Percentiles rank a stretch among this genome's conserved stretches.
Conservation (phyloP, 805 yeast species). For the Saturnispora halmiae region DNA sequence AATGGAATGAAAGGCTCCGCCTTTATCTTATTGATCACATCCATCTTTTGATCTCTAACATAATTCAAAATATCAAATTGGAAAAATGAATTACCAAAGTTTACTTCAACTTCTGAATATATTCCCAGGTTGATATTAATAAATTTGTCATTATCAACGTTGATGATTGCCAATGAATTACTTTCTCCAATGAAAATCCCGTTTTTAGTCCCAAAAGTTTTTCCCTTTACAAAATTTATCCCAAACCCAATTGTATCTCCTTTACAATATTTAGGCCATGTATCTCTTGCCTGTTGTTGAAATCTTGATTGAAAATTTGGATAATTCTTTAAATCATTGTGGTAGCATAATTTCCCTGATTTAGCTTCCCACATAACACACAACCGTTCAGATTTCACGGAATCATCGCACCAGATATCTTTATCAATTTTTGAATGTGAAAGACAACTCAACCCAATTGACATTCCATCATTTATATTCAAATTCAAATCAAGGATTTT, state of each 20-base stretch:
- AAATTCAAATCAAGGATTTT: neutral
- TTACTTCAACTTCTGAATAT: slow-evolving; percentile 32
- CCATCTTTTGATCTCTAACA: slow-evolving; percentile 31
- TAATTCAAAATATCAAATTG: slow-evolving; percentile 42
- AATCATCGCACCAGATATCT: slow-evolving; percentile 6
- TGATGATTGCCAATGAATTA: slow-evolving; percentile 3
- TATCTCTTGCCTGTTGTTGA: slow-evolving; percentile 1
- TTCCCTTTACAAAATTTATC: slow-evolving; percentile 52
- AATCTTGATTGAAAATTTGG: neutral
- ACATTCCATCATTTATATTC: slow-evolving; percentile 6
- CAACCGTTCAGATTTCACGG: slow-evolving; percentile 4
- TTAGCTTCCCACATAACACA: slow-evolving; percentile 44
- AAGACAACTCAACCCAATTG: neutral
- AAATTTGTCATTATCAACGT: neutral
- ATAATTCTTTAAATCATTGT: slow-evolving; percentile 27
- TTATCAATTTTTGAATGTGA: neutral
- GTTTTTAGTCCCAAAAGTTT: slow-evolving; percentile 72
- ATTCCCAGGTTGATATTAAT: neutral
- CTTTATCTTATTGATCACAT: slow-evolving; percentile 17
- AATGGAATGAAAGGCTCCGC: slow-evolving; percentile 11
- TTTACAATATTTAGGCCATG: slow-evolving; percentile 37
- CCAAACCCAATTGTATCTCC: slow-evolving; percentile 80
- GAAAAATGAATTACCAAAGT: slow-evolving; percentile 43
- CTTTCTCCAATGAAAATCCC: slow-evolving; percentile 58
- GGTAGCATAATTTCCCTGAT: slow-evolving; percentile 37